Percentiles rank a stretch among this genome's conserved stretches.
Conservation (phyloP, 805 yeast genomes). For the Wickerhamiella lipophila region DNA sequence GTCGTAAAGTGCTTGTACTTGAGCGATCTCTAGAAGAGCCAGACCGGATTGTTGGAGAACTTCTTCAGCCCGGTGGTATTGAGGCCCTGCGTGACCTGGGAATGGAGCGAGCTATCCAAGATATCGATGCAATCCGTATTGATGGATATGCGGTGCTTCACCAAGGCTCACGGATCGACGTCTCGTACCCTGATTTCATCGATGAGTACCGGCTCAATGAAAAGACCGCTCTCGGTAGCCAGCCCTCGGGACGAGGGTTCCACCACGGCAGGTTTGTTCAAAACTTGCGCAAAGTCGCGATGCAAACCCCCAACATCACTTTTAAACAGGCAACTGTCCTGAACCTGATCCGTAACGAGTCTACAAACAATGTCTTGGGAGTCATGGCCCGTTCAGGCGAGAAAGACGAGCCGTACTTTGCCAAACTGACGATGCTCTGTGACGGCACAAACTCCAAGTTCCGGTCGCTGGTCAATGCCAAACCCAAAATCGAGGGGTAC, state of each 20-base stretch:
- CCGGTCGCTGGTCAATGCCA: slow-evolving; percentile 53
- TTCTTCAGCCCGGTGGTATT: slow-evolving; percentile 94
- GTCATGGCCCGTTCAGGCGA: slow-evolving; percentile 36
- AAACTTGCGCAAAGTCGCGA: slow-evolving; percentile 62
- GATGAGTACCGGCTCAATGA: slow-evolving; percentile 11
- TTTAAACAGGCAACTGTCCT: slow-evolving; percentile 76
- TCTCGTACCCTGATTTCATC: slow-evolving; percentile 48
- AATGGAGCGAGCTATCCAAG: slow-evolving; percentile 59
- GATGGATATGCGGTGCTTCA: slow-evolving; percentile 72
- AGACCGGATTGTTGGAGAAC: slow-evolving; percentile 93
- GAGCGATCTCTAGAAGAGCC: slow-evolving; percentile 91
- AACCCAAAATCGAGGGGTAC: slow-evolving; percentile 64
- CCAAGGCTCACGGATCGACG: slow-evolving; percentile 41
- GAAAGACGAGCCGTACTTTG: slow-evolving; percentile 32
- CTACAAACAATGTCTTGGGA: slow-evolving; percentile 52
- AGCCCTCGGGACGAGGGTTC: slow-evolving; percentile 66
- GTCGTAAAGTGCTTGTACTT: slow-evolving; percentile 59
- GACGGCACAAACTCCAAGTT: slow-evolving; percentile 94
- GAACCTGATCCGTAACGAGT: slow-evolving; percentile 43
- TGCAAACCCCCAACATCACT: slow-evolving; percentile 59
- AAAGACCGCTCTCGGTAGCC: slow-evolving; percentile 12
- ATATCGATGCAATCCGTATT: slow-evolving; percentile 64
- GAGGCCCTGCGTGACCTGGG: slow-evolving; percentile 73
- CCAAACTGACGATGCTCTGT: slow-evolving; percentile 61
- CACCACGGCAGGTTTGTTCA: slow-evolving; percentile 82